A percentile compares a stretch with the other conserved stretches of the same genome.
These are phyloP conservation scores for Mycothermus thermophilus DNA, from an alignment of 495 filamentous ascomycete species.

Conservation along the genomic window DNA sequence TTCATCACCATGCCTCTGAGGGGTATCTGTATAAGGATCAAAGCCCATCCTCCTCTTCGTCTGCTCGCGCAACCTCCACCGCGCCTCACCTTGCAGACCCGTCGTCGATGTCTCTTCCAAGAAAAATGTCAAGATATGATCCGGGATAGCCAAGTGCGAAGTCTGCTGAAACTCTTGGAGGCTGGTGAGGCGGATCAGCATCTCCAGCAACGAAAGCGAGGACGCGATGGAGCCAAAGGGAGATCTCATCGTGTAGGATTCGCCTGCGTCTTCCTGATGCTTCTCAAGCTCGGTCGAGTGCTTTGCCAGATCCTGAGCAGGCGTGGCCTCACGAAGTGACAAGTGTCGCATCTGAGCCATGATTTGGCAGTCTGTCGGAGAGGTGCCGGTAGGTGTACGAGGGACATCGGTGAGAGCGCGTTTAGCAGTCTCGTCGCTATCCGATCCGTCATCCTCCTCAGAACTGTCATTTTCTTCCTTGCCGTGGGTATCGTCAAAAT, in stretches of 20 bases:
- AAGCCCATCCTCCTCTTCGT: slow-evolving; percentile 74
- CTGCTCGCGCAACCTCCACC: slow-evolving; percentile 54
- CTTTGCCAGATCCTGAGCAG: slow-evolving; percentile 12
- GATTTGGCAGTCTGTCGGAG: slow-evolving; percentile 26
- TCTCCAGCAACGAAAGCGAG: slow-evolving; percentile 86
- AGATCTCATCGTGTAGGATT: slow-evolving; percentile 16
- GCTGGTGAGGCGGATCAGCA: slow-evolving; percentile 77
- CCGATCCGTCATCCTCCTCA: slow-evolving; percentile 15
- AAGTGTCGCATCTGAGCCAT: slow-evolving; percentile 28
- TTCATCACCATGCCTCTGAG: not conserved
- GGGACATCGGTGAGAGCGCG: not conserved
- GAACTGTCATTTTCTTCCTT: slow-evolving; percentile 22
- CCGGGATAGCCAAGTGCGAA: slow-evolving; percentile 84
- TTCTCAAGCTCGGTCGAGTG: slow-evolving; percentile 1
- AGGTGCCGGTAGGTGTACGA: slow-evolving; percentile 3
- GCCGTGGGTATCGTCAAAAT: slow-evolving; percentile 45
- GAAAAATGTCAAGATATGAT: slow-evolving; percentile 91
- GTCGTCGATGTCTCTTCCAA: slow-evolving; percentile 68
- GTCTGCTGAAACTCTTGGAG: slow-evolving; percentile 96
- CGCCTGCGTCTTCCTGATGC: not conserved
- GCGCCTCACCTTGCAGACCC: slow-evolving; percentile 54
- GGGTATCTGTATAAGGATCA: slow-evolving; percentile 34
- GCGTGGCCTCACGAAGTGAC: slow-evolving; percentile 20
- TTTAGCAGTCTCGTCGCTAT: slow-evolving; percentile 6
- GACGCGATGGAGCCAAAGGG: slow-evolving; percentile 49